Conservation (phyloP, 768 basidiomycete species). For the Pleurotus cornucopiae region DNA sequence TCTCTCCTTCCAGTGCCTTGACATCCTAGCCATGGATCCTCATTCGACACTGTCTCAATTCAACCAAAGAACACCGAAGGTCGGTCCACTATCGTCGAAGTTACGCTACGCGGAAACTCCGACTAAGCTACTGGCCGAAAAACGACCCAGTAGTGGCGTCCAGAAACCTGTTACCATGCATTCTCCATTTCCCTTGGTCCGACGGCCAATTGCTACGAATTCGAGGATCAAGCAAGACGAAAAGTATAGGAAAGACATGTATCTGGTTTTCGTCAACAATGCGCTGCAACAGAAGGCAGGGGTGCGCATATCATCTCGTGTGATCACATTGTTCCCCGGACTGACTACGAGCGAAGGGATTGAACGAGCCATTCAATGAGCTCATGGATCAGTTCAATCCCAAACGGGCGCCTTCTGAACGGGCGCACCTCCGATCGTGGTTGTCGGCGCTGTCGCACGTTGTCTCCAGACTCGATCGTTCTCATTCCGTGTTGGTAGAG, state of each 20-base stretch:
- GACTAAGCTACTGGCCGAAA: constrained; percentile 37
- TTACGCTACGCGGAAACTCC: constrained; percentile 40
- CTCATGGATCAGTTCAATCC: constrained; percentile 83
- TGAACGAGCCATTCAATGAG: constrained; percentile 76
- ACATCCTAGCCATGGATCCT: constrained; percentile 54
- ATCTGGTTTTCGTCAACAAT: constrained; percentile 77
- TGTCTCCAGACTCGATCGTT: constrained; percentile 82
- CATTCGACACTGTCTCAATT: constrained; percentile 75
- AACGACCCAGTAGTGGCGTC: constrained; percentile 25
- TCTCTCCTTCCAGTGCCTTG: neutral
- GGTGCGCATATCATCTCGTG: constrained; percentile 37
- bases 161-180: constrained; percentile 22
- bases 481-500: constrained; percentile 77
- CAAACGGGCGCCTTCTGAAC: constrained; percentile 28
- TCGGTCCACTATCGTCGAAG: constrained; percentile 49
- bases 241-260: constrained; percentile 76
- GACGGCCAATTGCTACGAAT: constrained; percentile 73
- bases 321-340: constrained; percentile 13
- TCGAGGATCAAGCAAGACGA: constrained; percentile 76
- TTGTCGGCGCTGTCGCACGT: constrained; percentile 87
- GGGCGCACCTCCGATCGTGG: constrained; percentile 67
- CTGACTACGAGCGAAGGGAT: constrained; percentile 50
- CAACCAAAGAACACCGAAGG: constrained; percentile 67
- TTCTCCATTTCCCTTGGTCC: constrained; percentile 22
- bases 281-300: constrained; percentile 70